These are phyloP conservation scores for Macrophomina pseudophaseolina DNA, from an alignment of 2,329 filamentous ascomycete genomes.

Conservation along the genomic window DNA sequence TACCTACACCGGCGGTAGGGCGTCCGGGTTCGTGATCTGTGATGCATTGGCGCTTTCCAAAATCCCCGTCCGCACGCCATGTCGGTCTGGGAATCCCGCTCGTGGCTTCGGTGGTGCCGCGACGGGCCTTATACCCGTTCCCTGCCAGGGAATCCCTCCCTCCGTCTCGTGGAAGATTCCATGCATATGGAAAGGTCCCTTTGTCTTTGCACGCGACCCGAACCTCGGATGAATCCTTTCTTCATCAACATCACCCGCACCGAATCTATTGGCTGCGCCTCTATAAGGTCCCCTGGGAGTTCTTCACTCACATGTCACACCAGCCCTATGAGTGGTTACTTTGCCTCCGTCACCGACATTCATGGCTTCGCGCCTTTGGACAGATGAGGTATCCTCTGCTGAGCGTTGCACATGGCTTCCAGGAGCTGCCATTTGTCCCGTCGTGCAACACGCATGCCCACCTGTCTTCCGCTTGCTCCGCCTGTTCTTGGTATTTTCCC, in stretches of 20 bases:
- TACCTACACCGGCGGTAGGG: not conserved
- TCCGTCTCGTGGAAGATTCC: constrained; percentile 13
- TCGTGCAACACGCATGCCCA: constrained; percentile 24
- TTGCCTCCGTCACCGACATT: not conserved
- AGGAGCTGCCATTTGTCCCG: constrained; percentile 11
- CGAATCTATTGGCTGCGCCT: not conserved
- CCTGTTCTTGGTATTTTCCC: constrained; percentile 10
- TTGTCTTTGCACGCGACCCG: constrained; percentile 13
- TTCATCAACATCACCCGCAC: constrained; percentile 11
- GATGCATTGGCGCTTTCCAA: not conserved
- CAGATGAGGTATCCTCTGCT: constrained; percentile 8
- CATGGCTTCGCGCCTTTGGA: constrained; percentile 1
- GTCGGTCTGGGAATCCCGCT: not conserved
- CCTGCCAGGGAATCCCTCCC: not conserved
- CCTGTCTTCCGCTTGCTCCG: constrained; percentile 3
- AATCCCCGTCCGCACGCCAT: not conserved
- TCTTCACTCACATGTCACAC: constrained; percentile 9
- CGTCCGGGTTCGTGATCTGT: not conserved
- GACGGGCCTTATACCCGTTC: constrained; percentile 4
- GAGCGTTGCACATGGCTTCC: constrained; percentile 26
- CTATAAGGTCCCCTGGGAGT: not conserved
- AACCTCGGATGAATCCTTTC: not conserved
- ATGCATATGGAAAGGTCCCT: not conserved
- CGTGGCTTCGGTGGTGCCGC: constrained; percentile 1
- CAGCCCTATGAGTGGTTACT: constrained; percentile 18